Base-by-base conservation (phyloP, 2,329 filamentous ascomycete genomes). In the Aspergillus sp. region DNA sequence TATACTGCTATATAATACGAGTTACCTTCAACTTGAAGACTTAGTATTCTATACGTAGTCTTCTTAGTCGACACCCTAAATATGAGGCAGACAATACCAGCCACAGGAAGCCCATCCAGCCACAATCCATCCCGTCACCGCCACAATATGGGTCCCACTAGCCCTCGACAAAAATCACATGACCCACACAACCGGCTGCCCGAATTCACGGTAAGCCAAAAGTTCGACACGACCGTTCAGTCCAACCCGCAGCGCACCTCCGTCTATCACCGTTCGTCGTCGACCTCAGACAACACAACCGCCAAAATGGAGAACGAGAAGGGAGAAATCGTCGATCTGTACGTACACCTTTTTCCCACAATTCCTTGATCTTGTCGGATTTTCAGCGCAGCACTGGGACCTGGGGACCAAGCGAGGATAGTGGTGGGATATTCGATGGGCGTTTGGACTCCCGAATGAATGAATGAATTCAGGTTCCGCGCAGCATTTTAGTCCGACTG, bases 321-420 rank as follows among this genome's bases (percentile, higher is more conserved):
- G 84, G 93, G 93, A 85, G 92, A 98, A 83, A 93, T 97, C 84
- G 95, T 98, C 81, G 93, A 98, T 85, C 92, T 96, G 91, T 96
- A 88, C 82, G 89, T 82, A 69, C 49, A 46, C 57, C 59, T 60
- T 61, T 61, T 55, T 54, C 11, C 27, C 35, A 47, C 58, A 60
- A 60, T 54, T 52, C 41, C 55, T 31, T 49, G 39, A 47, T 25
- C 35, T 37, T 23, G 33, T 25, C n/a, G 21, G 33, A 31, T 31
- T 31, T 31, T 31, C 27, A 31, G 27, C 27, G 9, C 27, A 9
- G 27, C 33, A 14, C 25, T 15, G 33, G 15, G 35, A 37, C 12
- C 35, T 37, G 35, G 35, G 35, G 35, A 40, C 19, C 33, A 21
- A 25, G 47, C 9, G 27, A 31, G 27, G 27, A 31, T 9, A 9